phyloP scores from a whole-genome alignment of 768 basidiomycete species.

The Lentinula detonsa region DNA sequence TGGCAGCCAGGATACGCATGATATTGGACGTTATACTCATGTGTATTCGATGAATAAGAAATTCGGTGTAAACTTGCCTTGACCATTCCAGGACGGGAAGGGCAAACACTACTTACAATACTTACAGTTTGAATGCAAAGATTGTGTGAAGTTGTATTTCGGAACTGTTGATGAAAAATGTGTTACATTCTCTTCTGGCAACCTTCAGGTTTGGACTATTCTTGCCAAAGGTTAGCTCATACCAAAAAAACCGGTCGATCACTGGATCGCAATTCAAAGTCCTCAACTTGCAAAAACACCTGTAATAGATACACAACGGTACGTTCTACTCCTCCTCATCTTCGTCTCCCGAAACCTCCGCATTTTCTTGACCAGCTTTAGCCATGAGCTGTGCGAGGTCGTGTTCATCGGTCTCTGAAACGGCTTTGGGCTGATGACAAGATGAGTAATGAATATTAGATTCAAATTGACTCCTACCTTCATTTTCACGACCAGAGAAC shows the following conservation, averaged over 20 bases:
- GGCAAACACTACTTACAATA: not conserved
- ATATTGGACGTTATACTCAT: too few relatives aligned
- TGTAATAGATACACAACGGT: not conserved
- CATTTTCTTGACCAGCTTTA: slow-evolving; percentile 89
- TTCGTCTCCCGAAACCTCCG: slow-evolving; percentile 93
- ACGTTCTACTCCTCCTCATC: slow-evolving; percentile 47
- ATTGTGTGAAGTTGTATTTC: too few relatives aligned
- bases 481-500: slow-evolving; percentile 91
- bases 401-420: slow-evolving; percentile 96
- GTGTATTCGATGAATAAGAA: too few relatives aligned
- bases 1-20: too few relatives aligned
- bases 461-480: slow-evolving; percentile 47
- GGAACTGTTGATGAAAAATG: too few relatives aligned
- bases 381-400: slow-evolving; percentile 97
- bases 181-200: too few relatives aligned
- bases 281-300: not conserved
- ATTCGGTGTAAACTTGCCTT: too few relatives aligned
- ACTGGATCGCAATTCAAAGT: too few relatives aligned
- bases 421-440: slow-evolving; percentile 79
- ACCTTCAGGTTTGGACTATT: too few relatives aligned
- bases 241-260: not conserved
- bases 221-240: too few relatives aligned
- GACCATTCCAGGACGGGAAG: too few relatives aligned
- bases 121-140: not conserved
- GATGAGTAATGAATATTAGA: not conserved